phyloP scores from a whole-genome alignment of 2,329 filamentous ascomycete genomes.

The Sporothrix inflata region DNA sequence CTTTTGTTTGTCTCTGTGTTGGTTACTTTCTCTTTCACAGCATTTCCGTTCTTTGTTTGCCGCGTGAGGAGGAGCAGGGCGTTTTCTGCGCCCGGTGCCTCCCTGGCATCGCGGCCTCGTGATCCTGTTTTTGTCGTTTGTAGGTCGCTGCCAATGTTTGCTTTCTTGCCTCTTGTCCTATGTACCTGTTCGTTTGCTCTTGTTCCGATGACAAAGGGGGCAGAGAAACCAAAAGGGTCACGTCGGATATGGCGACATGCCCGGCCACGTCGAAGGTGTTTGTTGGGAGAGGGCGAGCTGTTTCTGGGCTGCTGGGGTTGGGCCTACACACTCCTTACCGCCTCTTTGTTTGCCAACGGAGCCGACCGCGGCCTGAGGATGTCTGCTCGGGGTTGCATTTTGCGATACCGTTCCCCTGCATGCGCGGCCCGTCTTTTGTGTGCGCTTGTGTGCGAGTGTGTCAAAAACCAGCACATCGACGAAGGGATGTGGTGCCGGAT shows the following conservation, averaged over 20 bases:
- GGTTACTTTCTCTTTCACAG: background rate
- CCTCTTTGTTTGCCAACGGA: conserved; percentile 1
- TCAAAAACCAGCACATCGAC: background rate
- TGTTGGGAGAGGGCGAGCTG: background rate
- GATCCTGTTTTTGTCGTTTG: background rate
- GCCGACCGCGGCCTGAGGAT: background rate
- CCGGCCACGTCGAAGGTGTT: background rate
- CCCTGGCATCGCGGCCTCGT: background rate
- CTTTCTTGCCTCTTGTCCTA: background rate
- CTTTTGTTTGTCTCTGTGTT: background rate
- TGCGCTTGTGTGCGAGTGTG: too few relatives aligned
- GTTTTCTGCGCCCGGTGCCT: background rate
- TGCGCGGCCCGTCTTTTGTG: background rate
- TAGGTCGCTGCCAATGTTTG: background rate
- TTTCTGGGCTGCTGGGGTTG: background rate
- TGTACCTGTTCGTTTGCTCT: background rate
- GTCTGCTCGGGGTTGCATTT: background rate
- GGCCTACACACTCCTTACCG: background rate
- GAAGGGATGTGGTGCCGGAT: background rate
- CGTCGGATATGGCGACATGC: conserved; percentile 1
- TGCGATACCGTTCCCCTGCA: background rate
- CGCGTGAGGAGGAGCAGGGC: background rate
- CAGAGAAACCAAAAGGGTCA: background rate
- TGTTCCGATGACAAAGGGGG: background rate
- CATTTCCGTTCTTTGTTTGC: background rate